Conservation (phyloP, 148 eudicot genomes). For the Salicornia ramosissima region DNA sequence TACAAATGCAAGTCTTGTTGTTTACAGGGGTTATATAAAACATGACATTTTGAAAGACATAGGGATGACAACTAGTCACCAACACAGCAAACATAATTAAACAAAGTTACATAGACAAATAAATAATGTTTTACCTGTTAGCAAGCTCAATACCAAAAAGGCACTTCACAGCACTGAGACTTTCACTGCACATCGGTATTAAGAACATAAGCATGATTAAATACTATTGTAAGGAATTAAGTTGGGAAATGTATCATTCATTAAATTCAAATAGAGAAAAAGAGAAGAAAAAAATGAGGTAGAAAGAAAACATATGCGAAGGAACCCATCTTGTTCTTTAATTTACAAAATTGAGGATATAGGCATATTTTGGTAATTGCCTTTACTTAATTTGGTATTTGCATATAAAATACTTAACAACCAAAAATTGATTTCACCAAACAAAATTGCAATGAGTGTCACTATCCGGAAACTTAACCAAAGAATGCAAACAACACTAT, state of each 20-base stretch:
- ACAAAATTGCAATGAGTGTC: background rate
- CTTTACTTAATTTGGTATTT: background rate
- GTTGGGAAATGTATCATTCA: background rate
- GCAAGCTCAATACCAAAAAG: constrained; percentile 85
- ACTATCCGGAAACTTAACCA: background rate
- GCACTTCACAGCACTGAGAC: constrained; percentile 58
- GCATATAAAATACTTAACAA: background rate
- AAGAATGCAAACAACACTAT: background rate
- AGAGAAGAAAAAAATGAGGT: no score
- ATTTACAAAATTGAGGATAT: background rate
- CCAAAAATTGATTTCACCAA: background rate
- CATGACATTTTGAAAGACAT: background rate
- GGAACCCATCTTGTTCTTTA: background rate
- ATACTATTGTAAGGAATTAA: background rate
- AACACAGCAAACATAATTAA: background rate
- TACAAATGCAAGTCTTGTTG: background rate
- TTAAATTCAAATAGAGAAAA: background rate
- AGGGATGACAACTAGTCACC: background rate
- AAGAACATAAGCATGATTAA: constrained; percentile 17
- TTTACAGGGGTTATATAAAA: background rate
- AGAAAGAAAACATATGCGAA: background rate
- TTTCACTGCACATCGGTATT: constrained; percentile 51
- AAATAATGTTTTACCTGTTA: constrained; percentile 59
- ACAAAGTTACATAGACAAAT: background rate
- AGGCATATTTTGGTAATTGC: background rate